Percentiles rank a stretch among this genome's conserved stretches.
These are phyloP conservation scores for Psidium guajava DNA, from an alignment of 345 rosid species.

Conservation along the genomic window DNA sequence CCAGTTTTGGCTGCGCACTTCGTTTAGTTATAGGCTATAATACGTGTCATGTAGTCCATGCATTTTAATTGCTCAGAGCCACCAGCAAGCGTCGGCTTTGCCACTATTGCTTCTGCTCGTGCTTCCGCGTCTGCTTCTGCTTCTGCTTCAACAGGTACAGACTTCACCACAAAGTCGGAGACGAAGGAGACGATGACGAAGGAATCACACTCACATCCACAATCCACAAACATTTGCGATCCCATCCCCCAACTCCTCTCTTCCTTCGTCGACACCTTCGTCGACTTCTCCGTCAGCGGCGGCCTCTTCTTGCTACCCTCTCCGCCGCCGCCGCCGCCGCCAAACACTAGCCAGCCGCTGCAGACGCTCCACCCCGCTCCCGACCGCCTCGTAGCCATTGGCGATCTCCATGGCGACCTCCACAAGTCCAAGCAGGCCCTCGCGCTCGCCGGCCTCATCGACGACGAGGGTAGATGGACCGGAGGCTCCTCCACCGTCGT, in stretches of 20 bases:
- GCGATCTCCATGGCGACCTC: constrained; percentile 87
- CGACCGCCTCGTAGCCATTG: constrained; percentile 65
- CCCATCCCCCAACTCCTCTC: constrained; percentile 37
- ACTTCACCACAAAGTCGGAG: not conserved
- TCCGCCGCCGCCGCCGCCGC: constrained; percentile 6
- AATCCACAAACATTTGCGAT: constrained; percentile 17
- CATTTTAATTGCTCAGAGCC: no score
- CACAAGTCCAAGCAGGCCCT: constrained; percentile 58
- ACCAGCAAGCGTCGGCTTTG: no score
- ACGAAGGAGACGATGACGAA: not conserved
- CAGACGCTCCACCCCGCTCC: constrained; percentile 40
- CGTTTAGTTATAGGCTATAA: no score
- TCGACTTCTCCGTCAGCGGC: constrained; percentile 59
- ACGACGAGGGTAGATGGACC: constrained; percentile 47
- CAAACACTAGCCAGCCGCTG: no score
- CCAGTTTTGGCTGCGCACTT: no score
- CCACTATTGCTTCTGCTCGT: not conserved
- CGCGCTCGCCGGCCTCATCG: constrained; percentile 61
- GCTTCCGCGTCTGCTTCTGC: no score
- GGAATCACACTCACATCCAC: not conserved
- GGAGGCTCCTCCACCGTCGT: constrained; percentile 74
- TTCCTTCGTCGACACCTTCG: constrained; percentile 76
- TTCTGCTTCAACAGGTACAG: not conserved
- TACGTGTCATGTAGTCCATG: no score
- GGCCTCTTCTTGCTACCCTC: constrained; percentile 40